Evolutionary conservation across 2,329 filamentous ascomycete species (phyloP).

Genomic region (Penicillium rolfsii): DNA sequence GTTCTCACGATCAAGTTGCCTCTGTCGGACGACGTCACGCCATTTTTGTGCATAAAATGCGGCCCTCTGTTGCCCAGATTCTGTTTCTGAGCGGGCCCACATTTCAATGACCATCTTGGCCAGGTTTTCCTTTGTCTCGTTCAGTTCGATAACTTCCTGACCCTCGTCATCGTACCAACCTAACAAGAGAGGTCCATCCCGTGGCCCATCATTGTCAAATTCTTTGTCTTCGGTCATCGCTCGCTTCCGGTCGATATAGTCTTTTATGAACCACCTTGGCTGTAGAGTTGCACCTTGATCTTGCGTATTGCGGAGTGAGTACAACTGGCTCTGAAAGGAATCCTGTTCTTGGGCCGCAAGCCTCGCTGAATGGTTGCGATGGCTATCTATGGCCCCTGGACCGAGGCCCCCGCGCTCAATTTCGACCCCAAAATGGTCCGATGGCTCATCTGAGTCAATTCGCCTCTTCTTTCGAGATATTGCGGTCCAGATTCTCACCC

Average conservation of each 20-base stretch:
- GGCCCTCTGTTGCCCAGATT: background rate
- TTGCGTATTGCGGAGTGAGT: no score
- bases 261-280: constrained; percentile 8
- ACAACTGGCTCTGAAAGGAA: background rate
- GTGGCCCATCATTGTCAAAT: background rate
- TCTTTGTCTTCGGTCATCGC: background rate
- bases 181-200: constrained; percentile 1
- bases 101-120: constrained; percentile 5
- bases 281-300: constrained; percentile 4
- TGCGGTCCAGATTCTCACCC: background rate
- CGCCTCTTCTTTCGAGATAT: background rate
- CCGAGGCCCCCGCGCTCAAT: background rate
- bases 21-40: constrained; percentile 1
- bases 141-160: constrained; percentile 4
- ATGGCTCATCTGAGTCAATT: no score
- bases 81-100: background rate
- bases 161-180: constrained; percentile 12
- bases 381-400: background rate
- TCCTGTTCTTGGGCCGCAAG: background rate
- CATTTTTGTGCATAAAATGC: constrained; percentile 8
- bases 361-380: background rate
- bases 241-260: constrained; percentile 6
- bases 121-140: background rate
- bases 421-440: constrained; percentile 1
- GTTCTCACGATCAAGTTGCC: constrained; percentile 7